Conservation (phyloP, 2,329 filamentous ascomycete species). For the Nemania sp. region DNA sequence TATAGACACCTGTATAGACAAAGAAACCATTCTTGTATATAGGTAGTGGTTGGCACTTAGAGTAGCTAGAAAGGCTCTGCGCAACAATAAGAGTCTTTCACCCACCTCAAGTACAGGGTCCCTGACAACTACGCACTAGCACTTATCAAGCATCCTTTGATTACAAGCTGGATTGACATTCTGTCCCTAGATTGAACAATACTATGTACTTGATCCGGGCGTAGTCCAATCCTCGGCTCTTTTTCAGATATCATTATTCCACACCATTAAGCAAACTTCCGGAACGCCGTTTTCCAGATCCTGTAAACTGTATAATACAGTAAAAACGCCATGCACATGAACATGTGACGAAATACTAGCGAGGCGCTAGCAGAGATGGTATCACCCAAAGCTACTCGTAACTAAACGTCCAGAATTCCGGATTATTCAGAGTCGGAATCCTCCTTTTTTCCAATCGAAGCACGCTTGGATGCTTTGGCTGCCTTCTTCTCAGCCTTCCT, state of each 20-base stretch:
- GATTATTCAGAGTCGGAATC: conserved; percentile 66
- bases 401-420: conserved; percentile 27
- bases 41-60: no score
- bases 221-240: conserved; percentile 21
- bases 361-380: conserved; percentile 41
- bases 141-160: neutral
- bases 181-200: conserved; percentile 22
- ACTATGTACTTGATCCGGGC: conserved; percentile 37
- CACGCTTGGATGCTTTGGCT: conserved; percentile 68
- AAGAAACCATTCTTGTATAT: no score
- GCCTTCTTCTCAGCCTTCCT: conserved; percentile 72
- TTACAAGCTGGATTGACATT: conserved; percentile 29
- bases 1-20: no score
- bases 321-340: conserved; percentile 45
- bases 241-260: conserved; percentile 35
- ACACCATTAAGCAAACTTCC: conserved; percentile 39
- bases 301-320: conserved; percentile 48
- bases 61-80: no score
- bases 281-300: conserved; percentile 48
- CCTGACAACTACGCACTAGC: no score
- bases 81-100: no score
- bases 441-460: conserved; percentile 62
- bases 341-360: conserved; percentile 40
- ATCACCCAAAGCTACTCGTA: conserved; percentile 44
- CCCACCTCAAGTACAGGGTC: no score